phyloP scores from a whole-genome alignment of 2,329 filamentous ascomycete genomes.

The Lachnellula suecica region DNA sequence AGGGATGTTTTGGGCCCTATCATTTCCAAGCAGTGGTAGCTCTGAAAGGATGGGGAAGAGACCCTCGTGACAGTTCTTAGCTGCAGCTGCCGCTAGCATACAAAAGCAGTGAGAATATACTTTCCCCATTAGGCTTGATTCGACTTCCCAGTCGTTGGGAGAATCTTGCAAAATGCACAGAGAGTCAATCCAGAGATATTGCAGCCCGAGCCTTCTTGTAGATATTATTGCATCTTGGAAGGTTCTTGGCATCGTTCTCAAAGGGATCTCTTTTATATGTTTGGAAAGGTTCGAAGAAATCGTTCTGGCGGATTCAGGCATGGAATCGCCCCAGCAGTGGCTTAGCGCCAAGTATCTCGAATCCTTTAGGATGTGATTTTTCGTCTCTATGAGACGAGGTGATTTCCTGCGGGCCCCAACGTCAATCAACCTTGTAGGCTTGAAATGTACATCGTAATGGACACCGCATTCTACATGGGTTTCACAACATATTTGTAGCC shows the following conservation, averaged over 20 bases:
- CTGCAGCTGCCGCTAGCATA: background rate
- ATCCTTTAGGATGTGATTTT: too few relatives aligned
- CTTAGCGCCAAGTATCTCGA: background rate
- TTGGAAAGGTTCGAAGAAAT: background rate
- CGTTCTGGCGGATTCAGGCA: background rate
- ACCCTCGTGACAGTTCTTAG: constrained; percentile 3
- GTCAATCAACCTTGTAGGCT: too few relatives aligned
- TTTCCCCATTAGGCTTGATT: constrained; percentile 5
- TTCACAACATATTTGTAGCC: too few relatives aligned
- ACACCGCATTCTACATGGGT: too few relatives aligned
- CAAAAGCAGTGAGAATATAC: constrained; percentile 4
- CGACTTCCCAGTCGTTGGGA: constrained; percentile 16
- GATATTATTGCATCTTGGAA: constrained; percentile 24
- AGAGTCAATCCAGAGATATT: constrained; percentile 28
- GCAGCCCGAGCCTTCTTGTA: constrained; percentile 10
- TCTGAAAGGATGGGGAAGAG: background rate
- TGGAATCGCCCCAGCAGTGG: background rate
- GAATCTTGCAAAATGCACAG: constrained; percentile 24
- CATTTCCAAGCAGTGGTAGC: background rate
- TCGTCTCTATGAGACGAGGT: too few relatives aligned
- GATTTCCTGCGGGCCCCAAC: too few relatives aligned
- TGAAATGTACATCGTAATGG: too few relatives aligned
- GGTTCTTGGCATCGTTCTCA: constrained; percentile 13
- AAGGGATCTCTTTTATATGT: background rate
- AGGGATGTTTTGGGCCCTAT: background rate